Conservation (phyloP, 2,329 filamentous ascomycete genomes). For the Neodidymelliopsis sp. region DNA sequence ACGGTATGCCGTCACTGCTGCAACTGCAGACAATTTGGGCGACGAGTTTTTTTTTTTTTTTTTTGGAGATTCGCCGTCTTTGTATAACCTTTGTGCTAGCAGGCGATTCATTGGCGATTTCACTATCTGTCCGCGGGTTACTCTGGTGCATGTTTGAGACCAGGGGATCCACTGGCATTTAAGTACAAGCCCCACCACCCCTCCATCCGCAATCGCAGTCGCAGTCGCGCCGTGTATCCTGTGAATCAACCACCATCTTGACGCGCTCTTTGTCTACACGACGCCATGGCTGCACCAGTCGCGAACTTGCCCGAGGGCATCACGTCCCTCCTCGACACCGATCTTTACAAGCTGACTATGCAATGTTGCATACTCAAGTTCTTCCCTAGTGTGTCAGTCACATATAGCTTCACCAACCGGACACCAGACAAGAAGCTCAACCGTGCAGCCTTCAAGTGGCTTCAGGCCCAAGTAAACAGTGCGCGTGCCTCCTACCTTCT, state of each 20-base stretch:
- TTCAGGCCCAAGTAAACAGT: conserved; percentile 83
- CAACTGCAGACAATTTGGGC: background rate
- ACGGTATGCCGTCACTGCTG: conserved; percentile 12
- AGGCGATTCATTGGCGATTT: background rate
- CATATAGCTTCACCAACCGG: conserved; percentile 93
- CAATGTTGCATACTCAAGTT: conserved; percentile 88
- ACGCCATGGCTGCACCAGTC: conserved; percentile 31
- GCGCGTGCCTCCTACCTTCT: conserved; percentile 8
- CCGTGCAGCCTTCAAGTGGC: conserved; percentile 82
- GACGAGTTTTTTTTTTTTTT: background rate
- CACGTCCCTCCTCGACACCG: conserved; percentile 60
- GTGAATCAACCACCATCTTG: conserved; percentile 3
- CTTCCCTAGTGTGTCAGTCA: conserved; percentile 81
- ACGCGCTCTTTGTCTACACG: conserved; percentile 2
- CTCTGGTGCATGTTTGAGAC: conserved; percentile 12
- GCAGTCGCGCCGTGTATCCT: conserved; percentile 2
- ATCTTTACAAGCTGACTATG: conserved; percentile 98
- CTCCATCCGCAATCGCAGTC: conserved; percentile 28
- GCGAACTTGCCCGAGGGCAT: conserved; percentile 48
- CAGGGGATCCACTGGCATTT: conserved; percentile 5
- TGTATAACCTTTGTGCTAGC: too few species aligned
- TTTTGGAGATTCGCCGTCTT: too few species aligned
- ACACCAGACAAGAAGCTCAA: conserved; percentile 93
- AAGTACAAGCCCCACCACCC: conserved; percentile 38
- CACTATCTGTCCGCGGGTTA: background rate